Percentiles rank a stretch among this genome's conserved stretches.
phyloP scores from a whole-genome alignment of 2,329 filamentous ascomycete species.

The Penicillium crustosum region DNA sequence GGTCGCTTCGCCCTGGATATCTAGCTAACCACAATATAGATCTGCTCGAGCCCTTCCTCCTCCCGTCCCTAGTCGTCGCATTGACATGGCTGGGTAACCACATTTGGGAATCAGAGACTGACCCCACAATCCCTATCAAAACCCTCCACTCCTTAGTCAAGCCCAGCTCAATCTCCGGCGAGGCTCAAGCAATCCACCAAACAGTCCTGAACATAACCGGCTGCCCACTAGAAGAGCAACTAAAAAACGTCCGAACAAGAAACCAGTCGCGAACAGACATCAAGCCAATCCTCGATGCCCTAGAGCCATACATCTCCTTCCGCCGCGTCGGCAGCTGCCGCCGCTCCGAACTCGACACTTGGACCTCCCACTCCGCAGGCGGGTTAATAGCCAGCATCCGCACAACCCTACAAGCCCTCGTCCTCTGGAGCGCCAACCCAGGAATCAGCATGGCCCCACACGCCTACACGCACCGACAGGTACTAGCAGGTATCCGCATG shows the following conservation, averaged over 20 bases:
- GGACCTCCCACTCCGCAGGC: slow-evolving; percentile 48
- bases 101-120: slow-evolving; percentile 51
- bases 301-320: slow-evolving; percentile 53
- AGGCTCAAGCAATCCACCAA: slow-evolving; percentile 61
- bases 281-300: slow-evolving; percentile 52
- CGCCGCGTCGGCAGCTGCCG: slow-evolving; percentile 49
- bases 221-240: slow-evolving; percentile 51
- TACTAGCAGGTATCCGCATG: slow-evolving; percentile 47
- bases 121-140: slow-evolving; percentile 55
- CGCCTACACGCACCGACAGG: slow-evolving; percentile 56
- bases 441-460: slow-evolving; percentile 55
- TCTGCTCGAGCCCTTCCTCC: slow-evolving; percentile 62
- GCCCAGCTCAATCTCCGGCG: slow-evolving; percentile 57
- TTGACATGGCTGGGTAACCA: slow-evolving; percentile 60
- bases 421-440: slow-evolving; percentile 53
- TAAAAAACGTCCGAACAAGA: slow-evolving; percentile 52
- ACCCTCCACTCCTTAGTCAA: slow-evolving; percentile 58
- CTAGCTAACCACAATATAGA: slow-evolving; percentile 40
- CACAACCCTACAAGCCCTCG: slow-evolving; percentile 52
- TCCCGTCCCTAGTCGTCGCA: slow-evolving; percentile 61
- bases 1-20: not conserved
- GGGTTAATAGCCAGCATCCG: slow-evolving; percentile 51
- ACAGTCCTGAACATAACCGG: slow-evolving; percentile 60
- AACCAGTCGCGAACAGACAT: slow-evolving; percentile 54
- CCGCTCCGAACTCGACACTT: slow-evolving; percentile 53